Evolutionary conservation across 805 yeast species (phyloP).

Genomic region (Candida boleticola): DNA sequence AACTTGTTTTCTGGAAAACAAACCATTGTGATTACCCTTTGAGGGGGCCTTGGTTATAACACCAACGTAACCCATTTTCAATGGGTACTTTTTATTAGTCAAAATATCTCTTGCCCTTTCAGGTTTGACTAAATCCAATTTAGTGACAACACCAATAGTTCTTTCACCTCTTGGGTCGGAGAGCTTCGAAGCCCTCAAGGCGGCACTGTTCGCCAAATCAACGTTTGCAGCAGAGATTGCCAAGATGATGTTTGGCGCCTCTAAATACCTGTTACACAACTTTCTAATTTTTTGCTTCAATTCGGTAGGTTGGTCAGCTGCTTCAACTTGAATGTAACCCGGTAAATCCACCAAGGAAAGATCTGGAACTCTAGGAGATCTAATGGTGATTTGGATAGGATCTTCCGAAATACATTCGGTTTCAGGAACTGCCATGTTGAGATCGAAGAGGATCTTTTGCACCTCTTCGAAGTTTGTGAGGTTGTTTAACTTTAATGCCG

Average conservation of each 20-base stretch:
- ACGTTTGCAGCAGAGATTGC: constrained; percentile 98
- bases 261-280: constrained; percentile 81
- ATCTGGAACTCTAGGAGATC: constrained; percentile 87
- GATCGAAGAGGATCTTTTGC: constrained; percentile 79
- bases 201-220: constrained; percentile 94
- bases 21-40: constrained; percentile 21
- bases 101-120: constrained; percentile 65
- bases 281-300: constrained; percentile 75
- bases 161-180: constrained; percentile 95
- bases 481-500: constrained; percentile 78
- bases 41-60: constrained; percentile 84
- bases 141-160: constrained; percentile 95
- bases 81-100: constrained; percentile 79
- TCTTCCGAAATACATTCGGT: constrained; percentile 86
- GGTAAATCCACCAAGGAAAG: constrained; percentile 93
- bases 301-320: constrained; percentile 90
- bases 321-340: constrained; percentile 95
- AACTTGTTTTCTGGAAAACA: constrained; percentile 47
- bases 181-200: constrained; percentile 80
- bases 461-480: constrained; percentile 87
- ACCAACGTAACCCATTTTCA: constrained; percentile 96
- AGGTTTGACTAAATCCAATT: constrained; percentile 85
- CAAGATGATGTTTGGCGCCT: constrained; percentile 88
- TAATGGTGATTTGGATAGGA: constrained; percentile 88
- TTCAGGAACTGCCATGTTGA: constrained; percentile 89